phyloP scores from a whole-genome alignment of 2,329 filamentous ascomycete species.

The Aureobasidium sp. region DNA sequence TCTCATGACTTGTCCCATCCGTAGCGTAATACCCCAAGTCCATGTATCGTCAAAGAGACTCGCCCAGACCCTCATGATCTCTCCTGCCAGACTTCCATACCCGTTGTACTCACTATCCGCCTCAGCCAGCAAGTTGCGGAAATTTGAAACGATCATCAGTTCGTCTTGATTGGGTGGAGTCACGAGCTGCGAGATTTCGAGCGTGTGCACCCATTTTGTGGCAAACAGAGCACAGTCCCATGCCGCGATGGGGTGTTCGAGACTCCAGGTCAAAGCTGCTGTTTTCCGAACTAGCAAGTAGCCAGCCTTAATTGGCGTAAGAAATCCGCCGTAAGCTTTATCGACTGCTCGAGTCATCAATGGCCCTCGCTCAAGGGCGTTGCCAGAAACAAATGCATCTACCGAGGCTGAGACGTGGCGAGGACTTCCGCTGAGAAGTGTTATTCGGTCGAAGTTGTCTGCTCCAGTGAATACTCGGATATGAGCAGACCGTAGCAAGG shows the following conservation, averaged over 20 bases:
- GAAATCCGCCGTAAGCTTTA: constrained; percentile 22
- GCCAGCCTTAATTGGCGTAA: constrained; percentile 21
- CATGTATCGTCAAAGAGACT: constrained; percentile 10
- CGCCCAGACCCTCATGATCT: constrained; percentile 9
- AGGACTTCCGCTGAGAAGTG: constrained; percentile 23
- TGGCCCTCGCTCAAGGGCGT: constrained; percentile 19
- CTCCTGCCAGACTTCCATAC: background rate
- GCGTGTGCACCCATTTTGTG: constrained; percentile 10
- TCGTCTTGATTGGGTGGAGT: background rate
- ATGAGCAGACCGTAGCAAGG: constrained; percentile 25
- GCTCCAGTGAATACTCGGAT: constrained; percentile 23
- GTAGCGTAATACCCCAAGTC: constrained; percentile 10
- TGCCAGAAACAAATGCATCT: constrained; percentile 9
- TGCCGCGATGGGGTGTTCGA: constrained; percentile 17
- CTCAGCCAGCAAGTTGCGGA: background rate
- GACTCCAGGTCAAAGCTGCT: constrained; percentile 21
- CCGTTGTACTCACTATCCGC: background rate
- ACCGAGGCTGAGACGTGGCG: background rate
- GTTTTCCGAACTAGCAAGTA: constrained; percentile 21
- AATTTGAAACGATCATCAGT: background rate
- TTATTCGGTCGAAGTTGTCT: constrained; percentile 22
- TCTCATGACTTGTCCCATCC: constrained; percentile 9
- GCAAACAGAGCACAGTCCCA: constrained; percentile 10
- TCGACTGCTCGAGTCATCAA: constrained; percentile 22
- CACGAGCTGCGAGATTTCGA: background rate